Conservation (phyloP, 768 basidiomycete genomes). For the Amanita polypyramis region DNA sequence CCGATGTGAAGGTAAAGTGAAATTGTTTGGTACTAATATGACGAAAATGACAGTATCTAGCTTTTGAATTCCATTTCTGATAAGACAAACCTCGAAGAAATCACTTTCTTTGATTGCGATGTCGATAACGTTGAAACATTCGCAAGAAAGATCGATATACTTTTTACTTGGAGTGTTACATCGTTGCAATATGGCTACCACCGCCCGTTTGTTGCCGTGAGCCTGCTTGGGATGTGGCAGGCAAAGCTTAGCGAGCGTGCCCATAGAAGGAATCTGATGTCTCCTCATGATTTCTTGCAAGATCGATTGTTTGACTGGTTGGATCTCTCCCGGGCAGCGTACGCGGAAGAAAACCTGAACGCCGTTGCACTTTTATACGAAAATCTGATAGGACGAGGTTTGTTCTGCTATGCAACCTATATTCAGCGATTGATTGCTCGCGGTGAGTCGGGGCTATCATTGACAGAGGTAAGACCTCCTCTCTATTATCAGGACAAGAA, state of each 20-base stretch:
- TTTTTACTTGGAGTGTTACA: constrained; percentile 76
- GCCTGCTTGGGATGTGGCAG: constrained; percentile 55
- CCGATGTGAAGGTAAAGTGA: constrained; percentile 33
- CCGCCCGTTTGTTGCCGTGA: constrained; percentile 63
- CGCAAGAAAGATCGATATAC: constrained; percentile 58
- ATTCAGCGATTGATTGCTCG: constrained; percentile 76
- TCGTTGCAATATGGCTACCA: constrained; percentile 78
- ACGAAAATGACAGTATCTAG: constrained; percentile 23
- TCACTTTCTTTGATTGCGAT: constrained; percentile 48
- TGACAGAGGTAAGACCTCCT: constrained; percentile 32
- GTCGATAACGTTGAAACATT: constrained; percentile 34
- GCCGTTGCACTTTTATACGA: constrained; percentile 62
- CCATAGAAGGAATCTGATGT: constrained; percentile 46
- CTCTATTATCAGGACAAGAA: constrained; percentile 5
- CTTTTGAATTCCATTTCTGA: constrained; percentile 69
- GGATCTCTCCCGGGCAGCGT: constrained; percentile 53
- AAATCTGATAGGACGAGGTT: constrained; percentile 54
- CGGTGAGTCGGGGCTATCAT: constrained; percentile 53
- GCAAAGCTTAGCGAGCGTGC: constrained; percentile 53
- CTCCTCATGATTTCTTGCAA: constrained; percentile 57
- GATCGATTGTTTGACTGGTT: constrained; percentile 78
- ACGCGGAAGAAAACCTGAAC: constrained; percentile 41
- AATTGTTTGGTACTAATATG: background rate
- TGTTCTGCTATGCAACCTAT: constrained; percentile 69
- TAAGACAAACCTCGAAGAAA: constrained; percentile 45